phyloP scores from a whole-genome alignment of 441 rosid species.

The Syzygium malaccense region DNA sequence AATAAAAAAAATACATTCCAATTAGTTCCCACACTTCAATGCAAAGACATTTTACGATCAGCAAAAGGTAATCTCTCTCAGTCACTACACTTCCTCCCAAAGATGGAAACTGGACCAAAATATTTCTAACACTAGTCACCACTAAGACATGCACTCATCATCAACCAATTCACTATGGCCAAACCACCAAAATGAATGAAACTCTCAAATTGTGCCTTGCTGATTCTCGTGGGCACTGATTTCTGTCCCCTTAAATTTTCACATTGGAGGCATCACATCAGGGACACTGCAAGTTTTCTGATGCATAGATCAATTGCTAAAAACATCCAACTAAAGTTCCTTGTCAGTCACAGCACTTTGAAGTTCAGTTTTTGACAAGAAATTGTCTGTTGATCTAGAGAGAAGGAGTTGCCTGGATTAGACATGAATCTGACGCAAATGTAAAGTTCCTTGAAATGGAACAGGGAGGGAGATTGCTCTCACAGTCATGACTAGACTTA shows the following conservation, averaged over 20 bases:
- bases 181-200: not conserved
- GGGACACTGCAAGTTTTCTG: not conserved
- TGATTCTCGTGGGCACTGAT: not conserved
- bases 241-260: not conserved
- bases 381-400: not conserved
- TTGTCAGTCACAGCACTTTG: not conserved
- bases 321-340: not conserved
- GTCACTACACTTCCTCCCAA: not conserved
- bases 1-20: not conserved
- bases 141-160: not conserved
- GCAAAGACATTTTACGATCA: not conserved
- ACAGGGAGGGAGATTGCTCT: not conserved
- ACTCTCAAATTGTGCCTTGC: not conserved
- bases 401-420: not conserved
- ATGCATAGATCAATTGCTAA: not conserved
- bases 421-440: not conserved
- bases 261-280: not conserved
- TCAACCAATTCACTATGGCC: not conserved
- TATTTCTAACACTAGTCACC: not conserved
- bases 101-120: not conserved
- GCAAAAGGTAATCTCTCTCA: not conserved
- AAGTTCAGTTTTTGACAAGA: not conserved
- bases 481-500: not conserved
- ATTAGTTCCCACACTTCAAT: not conserved
- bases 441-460: not conserved